Evolutionary conservation across 2,329 filamentous ascomycete species (phyloP).

Genomic region (Cladophialophora carrionii): DNA sequence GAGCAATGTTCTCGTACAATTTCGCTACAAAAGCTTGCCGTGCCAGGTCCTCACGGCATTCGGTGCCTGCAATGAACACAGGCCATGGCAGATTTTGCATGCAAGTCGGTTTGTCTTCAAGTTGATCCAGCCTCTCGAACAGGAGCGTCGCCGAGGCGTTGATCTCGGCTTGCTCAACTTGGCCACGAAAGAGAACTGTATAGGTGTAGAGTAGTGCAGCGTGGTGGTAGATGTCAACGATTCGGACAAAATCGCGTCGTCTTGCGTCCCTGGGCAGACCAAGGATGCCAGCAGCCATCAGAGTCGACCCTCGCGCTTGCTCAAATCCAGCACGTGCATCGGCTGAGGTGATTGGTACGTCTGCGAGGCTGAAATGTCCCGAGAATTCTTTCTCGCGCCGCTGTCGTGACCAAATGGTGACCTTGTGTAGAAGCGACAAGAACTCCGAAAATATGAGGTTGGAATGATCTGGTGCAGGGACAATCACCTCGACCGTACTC

Average conservation of each 20-base stretch:
- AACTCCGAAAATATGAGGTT: conserved; percentile 33
- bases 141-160: conserved; percentile 23
- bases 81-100: conserved; percentile 41
- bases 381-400: conserved; percentile 6
- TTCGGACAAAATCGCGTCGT: conserved; percentile 37
- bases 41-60: conserved; percentile 31
- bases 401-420: conserved; percentile 25
- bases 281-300: conserved; percentile 31
- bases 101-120: conserved; percentile 33
- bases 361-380: neutral
- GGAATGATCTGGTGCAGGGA: conserved; percentile 28
- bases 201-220: conserved; percentile 40
- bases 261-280: conserved; percentile 26
- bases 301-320: conserved; percentile 31
- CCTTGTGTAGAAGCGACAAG: conserved; percentile 27
- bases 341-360: conserved; percentile 21
- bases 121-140: conserved; percentile 31
- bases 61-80: conserved; percentile 39
- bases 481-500: conserved; percentile 27
- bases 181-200: conserved; percentile 30
- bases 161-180: conserved; percentile 21
- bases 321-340: conserved; percentile 26
- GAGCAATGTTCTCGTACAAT: conserved; percentile 28
- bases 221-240: conserved; percentile 41
- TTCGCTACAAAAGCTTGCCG: conserved; percentile 25